Conservation (phyloP, 106 monocot species). For the Phalaenopsis aphrodite region DNA sequence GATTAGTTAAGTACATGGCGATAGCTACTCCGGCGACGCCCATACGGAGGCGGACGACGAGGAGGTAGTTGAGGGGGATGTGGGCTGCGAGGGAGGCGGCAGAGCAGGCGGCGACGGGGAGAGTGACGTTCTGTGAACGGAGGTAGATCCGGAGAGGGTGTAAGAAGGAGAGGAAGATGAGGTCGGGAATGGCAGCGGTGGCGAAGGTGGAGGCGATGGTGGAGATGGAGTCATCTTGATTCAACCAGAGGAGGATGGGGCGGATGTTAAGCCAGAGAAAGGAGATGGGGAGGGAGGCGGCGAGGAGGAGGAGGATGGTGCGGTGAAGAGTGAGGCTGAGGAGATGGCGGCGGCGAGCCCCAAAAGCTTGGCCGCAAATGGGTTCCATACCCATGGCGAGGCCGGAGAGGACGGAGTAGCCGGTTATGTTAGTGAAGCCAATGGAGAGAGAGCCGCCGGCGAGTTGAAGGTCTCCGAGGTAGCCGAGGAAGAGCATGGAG, state of each 20-base stretch:
- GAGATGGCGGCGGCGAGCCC: constrained; percentile 61
- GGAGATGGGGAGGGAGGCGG: constrained; percentile 68
- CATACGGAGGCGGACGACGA: constrained; percentile 42
- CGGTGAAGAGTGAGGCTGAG: constrained; percentile 74
- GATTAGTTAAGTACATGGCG: constrained; percentile 51
- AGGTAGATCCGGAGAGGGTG: constrained; percentile 79
- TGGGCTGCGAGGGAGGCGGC: constrained; percentile 52
- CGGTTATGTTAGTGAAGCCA: constrained; percentile 96
- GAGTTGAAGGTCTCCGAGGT: constrained; percentile 74
- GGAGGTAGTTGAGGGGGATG: constrained; percentile 61
- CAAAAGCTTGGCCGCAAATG: constrained; percentile 94
- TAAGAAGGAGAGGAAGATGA: constrained; percentile 69
- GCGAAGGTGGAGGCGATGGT: constrained; percentile 42
- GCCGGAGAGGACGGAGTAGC: constrained; percentile 89
- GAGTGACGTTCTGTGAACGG: constrained; percentile 53
- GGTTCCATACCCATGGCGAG: constrained; percentile 98
- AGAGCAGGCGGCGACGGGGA: constrained; percentile 72
- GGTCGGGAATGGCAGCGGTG: constrained; percentile 62
- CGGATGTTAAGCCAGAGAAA: constrained; percentile 70
- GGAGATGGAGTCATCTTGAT: constrained; percentile 58
- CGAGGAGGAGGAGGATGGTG: constrained; percentile 72
- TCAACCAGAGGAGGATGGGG: constrained; percentile 37
- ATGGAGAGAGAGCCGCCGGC: constrained; percentile 84
- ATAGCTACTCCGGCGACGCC: constrained; percentile 67
- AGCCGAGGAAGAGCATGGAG: constrained; percentile 90